Evolutionary conservation across 208 protist species (phyloP), one percentile per base, ranked within the genome.

Genomic region (Phytomonas sp.): DNA sequence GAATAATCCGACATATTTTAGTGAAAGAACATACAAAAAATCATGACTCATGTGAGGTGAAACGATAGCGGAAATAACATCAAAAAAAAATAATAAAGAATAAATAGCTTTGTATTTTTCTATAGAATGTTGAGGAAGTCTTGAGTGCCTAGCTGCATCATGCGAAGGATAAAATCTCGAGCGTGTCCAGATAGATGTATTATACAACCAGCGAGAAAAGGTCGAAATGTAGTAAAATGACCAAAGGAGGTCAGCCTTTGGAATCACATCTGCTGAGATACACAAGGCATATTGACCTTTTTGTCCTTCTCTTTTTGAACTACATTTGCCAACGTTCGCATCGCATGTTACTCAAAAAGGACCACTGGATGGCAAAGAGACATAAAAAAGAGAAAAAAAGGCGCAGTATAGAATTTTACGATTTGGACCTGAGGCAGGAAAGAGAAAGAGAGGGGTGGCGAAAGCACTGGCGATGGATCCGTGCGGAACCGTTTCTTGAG

Each of bases 321-420:
- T 69, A 19, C n/a, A 19, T 73, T 30, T 69, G 32, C 34, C 16
- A 69, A 64, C 61, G n/a, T 64, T 67, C 42, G 23, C 19, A 56
- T 64, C 12, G 23, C 37, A 56, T 63, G 7, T 29, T 30, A 36
- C 36, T 45, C 56, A 70, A 66, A 30, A 40, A 49, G 16, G 52
- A 36, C 36, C 63, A 34, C 36, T 29, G 63, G 37, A 45, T 69
- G 60, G 63, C 45, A 49, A 62, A 34, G 36, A 40, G 60, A 68
- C 40, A 74, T 45, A 74, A 74, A 73, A 45, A 23, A 67, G 59
- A 37, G 33, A 60, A 69, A 65, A 63, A 16, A 73, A 14, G 72
- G 6, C 6, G 69, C 56, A 33, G 10, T 70, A 37, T 67, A 49
- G 40, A 49, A 23, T 49, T 49, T 16, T 23, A 49, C 40, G 40